Evolutionary conservation across 1,139 yeast species (phyloP), one percentile per base, ranked within the genome.

Genomic region (Blastobotrys proliferans): DNA sequence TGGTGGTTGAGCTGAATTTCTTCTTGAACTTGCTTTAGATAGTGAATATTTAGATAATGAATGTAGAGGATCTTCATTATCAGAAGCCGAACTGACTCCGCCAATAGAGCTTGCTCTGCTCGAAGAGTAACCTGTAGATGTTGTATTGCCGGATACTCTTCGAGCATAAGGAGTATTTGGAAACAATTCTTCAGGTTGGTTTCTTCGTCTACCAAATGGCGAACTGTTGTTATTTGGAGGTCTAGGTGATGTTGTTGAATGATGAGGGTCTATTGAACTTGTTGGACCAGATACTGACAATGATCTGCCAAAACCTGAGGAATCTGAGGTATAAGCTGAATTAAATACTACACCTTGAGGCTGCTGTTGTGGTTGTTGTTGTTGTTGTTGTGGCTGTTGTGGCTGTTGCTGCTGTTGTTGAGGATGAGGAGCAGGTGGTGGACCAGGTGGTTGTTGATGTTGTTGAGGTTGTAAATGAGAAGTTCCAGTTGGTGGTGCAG

Each of bases 11-110:
- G 44, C 58, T 11, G 59, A 52, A 40, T 57, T 57, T 20, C 62
- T 43, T 5, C 64, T 51, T 5, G 62, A 57, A 3, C 54, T 54
- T n/a, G 54, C 46, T 35, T 45, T 46, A 17, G 50, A 40, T 10
- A 60, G 51, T 6, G 64, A 60, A 47, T 60, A 60, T 41, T 57
- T 56, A 38, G 58, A 51, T 34, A 60, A 44, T 10, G 61, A 55
- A 35, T 55, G 54, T 22, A 58, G 45, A 3, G 63, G 63, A 38
- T 60, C 64, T 35, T 60, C 64, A 17, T 49, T 59, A 41, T 60
- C 63, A 1, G 59, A 53, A 2, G 55, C 59, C 1, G 55, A 51
- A 4, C 60, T 57, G 16, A 54, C 48, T 2, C 59, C 59, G 19
- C 60, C 49, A 14, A 57, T 51, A 4, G 61, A 57, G 32, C 53